A percentile compares a stretch with the other conserved stretches of the same genome.
These are phyloP conservation scores for Heterobasidion parviporum DNA, from an alignment of 1,284 basidiomycete genomes.

Conservation along the genomic window DNA sequence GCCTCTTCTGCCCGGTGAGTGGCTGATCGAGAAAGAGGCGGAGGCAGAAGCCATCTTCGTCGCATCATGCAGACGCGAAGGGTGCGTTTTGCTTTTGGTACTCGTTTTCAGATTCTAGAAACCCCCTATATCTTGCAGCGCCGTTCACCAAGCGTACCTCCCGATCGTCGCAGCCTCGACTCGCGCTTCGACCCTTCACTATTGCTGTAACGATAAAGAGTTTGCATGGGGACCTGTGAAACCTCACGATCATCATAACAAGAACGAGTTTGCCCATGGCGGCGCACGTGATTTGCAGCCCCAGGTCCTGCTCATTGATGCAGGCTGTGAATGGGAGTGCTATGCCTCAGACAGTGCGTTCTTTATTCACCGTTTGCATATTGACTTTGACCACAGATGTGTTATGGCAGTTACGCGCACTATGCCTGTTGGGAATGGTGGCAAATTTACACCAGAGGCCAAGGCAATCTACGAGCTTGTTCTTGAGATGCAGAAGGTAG, in stretches of 20 bases:
- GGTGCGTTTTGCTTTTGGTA: constrained; percentile 36
- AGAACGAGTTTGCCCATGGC: constrained; percentile 33
- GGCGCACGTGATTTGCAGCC: constrained; percentile 42
- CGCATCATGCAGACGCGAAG: constrained; percentile 77
- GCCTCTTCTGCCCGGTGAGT: constrained; percentile 63
- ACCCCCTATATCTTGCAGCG: constrained; percentile 29
- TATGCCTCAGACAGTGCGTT: constrained; percentile 68
- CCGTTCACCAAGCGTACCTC: constrained; percentile 82
- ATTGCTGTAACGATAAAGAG: constrained; percentile 79
- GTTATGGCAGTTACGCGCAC: constrained; percentile 56
- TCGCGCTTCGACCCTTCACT: constrained; percentile 82
- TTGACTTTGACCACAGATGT: not conserved
- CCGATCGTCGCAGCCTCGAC: constrained; percentile 84
- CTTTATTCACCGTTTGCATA: not conserved
- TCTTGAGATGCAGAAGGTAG: constrained; percentile 80
- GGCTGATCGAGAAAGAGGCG: constrained; percentile 83
- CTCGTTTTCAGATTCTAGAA: not conserved
- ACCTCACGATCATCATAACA: constrained; percentile 46
- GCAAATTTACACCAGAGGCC: constrained; percentile 76
- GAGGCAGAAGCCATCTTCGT: constrained; percentile 91
- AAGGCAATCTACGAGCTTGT: constrained; percentile 80
- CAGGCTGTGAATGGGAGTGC: constrained; percentile 83
- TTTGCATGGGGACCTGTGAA: constrained; percentile 72
- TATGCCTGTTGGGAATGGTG: constrained; percentile 83
- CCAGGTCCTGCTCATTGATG: constrained; percentile 85